Evolutionary conservation across 106 monocot genomes (phyloP), one percentile per base, ranked within the genome.

Genomic region (Phalaenopsis equestris): DNA sequence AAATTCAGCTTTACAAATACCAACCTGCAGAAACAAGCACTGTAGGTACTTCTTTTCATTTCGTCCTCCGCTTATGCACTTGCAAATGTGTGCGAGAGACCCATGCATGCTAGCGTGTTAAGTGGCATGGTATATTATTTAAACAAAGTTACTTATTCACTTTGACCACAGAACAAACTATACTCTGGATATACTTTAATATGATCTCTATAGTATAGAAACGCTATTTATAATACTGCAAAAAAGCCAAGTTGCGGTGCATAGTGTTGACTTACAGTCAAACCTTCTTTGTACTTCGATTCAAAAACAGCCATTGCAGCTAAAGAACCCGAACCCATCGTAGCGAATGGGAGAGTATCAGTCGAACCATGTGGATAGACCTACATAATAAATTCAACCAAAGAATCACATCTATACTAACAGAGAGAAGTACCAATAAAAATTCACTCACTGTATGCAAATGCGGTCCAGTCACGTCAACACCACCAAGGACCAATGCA

Each of bases 301-400:
- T 99, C 99, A 80, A 99, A 99, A 21, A 99, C 84, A 23, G 99
- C 75, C 99, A 99, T 99, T 45, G 99, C 99, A 70, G 99, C 99
- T 65, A 99, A 89, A 72, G 99, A 99, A 38, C 99, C 99, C 74
- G 99, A 99, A 81, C 99, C 99, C 99, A 99, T 99, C 15, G 99
- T 99, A 38, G 99, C 99, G 83, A 88, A 99, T 64, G 99, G 99
- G 41, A 99, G 99, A n/a, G 99, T 99, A 80, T 99, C 99, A 78
- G 95, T 95, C 46, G 99, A 99, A 41, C 99, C 99, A 87, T 99
- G 99, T 42, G 99, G 99, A 75, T 95, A 99, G 56, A 99, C 88
- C 99, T 99, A 82, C 56, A 87, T 57, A 57, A 47, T 30, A 38
- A 6, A 55, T 75, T 15, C 41, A 80, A 42, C 61, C 49, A 78